Base-by-base conservation (phyloP, 345 rosid genomes). In the Zanthoxylum bungeanum region DNA sequence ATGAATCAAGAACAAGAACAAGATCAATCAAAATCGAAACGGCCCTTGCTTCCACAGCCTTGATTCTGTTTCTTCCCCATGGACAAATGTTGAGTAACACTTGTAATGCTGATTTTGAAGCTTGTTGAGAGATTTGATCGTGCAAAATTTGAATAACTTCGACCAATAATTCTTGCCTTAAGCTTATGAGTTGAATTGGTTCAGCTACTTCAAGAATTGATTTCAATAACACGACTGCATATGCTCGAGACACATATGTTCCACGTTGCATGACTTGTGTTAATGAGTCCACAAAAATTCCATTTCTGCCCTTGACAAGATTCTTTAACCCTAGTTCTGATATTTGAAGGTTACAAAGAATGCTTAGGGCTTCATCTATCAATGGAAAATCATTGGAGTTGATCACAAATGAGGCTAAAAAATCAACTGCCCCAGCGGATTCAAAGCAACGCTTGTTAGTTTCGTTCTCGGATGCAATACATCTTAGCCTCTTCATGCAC, bases 11-110 rank as follows among this genome's bases (percentile, higher is more conserved):
- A n/a, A n/a, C 96, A 8, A 93, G 88, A n/a, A 93, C 91, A 65
- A 82, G 84, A 76, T 89, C 92, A 16, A 87, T 75, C 33, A 91
- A 69, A 34, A 80, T 80, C 0, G 85, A 42, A 8, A 89, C 85
- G 0, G 85, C 82, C 0, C 92, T 83, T 16, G 91, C 88, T 52
- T 87, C 85, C 3, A 86, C 92, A 1, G 85, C 89, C 70, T 84
- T 89, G 69, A 85, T 59, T 71, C 89, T 75, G 87, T 93, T 93
- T 64, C 92, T 83, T 67, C 96, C 92, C 88, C 86, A 82, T 24
- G 91, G 89, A 71, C 86, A 81, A 9, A 79, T 12, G 22, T 50
- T 76, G 56, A 84, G 69, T 25, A 93, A 75, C 33, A 86, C 75
- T 53, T 83, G 80, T 67, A 93, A 73, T 16, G 87, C 83, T 0